These are phyloP conservation scores for Aegilops speltoides DNA, from an alignment of 176 grass and related monocot species.

Conservation along the genomic window DNA sequence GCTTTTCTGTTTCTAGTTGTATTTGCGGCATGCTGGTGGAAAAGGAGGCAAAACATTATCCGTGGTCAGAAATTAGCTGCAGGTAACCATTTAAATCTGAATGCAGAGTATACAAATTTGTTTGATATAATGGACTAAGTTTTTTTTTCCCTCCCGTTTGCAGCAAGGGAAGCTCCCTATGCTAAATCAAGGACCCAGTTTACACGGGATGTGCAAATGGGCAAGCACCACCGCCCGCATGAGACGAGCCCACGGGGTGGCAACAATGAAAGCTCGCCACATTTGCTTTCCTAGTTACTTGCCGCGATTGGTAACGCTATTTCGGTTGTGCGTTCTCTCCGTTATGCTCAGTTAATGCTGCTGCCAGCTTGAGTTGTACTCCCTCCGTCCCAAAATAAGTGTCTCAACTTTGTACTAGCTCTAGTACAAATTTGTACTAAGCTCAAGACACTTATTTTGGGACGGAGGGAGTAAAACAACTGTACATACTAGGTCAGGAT, in stretches of 20 bases:
- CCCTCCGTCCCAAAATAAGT: too few species aligned
- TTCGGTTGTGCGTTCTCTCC: slow-evolving; percentile 1
- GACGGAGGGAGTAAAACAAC: too few species aligned
- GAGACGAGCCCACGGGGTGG: slow-evolving; percentile 47
- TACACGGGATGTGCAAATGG: slow-evolving; percentile 76
- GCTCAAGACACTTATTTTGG: too few species aligned
- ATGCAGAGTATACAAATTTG: background rate
- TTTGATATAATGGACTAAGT: background rate
- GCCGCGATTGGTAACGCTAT: background rate
- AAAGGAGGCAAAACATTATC: slow-evolving; percentile 85
- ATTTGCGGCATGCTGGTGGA: slow-evolving; percentile 90
- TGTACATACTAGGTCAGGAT: slow-evolving; percentile 48
- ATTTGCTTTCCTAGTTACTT: slow-evolving; percentile 37
- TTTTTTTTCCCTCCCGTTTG: background rate
- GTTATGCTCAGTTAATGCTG: background rate
- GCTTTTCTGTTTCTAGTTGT: slow-evolving; percentile 64
- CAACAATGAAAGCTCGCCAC: slow-evolving; percentile 36
- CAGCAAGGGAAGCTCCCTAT: slow-evolving; percentile 98
- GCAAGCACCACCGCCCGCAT: slow-evolving; percentile 61
- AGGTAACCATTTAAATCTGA: slow-evolving; percentile 35
- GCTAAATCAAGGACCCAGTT: slow-evolving; percentile 90
- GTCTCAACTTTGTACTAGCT: too few species aligned
- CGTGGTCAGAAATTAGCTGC: slow-evolving; percentile 74
- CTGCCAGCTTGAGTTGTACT: background rate
- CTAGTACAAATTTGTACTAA: too few species aligned